Evolutionary conservation across 768 basidiomycete species (phyloP).

Genomic region (Terana coerulea): DNA sequence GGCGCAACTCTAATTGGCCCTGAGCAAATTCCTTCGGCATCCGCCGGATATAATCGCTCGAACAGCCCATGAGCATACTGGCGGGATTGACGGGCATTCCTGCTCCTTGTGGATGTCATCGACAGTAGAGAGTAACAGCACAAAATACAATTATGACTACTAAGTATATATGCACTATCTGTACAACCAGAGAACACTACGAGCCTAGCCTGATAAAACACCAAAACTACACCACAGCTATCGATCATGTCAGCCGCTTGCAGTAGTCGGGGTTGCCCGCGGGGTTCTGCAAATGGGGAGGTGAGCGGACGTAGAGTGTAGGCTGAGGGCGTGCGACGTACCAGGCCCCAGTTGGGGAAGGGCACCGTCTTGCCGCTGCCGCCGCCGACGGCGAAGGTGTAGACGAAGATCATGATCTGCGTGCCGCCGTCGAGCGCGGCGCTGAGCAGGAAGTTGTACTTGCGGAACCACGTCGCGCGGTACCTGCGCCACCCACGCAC

Average conservation of each 20-base stretch:
- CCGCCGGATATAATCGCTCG: too few relatives aligned
- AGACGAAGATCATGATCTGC: slow-evolving; percentile 34
- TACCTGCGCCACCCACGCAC: slow-evolving; percentile 16
- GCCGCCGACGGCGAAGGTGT: slow-evolving; percentile 25
- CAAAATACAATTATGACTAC: too few relatives aligned
- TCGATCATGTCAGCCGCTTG: slow-evolving; percentile 14
- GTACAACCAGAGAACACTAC: too few relatives aligned
- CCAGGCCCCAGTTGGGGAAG: slow-evolving; percentile 23
- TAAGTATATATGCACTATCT: too few relatives aligned
- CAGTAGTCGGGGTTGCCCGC: slow-evolving; percentile 25
- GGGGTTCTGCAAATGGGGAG: slow-evolving; percentile 13
- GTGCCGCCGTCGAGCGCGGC: slow-evolving; percentile 54
- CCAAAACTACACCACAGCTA: too few relatives aligned
- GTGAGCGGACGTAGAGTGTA: background rate
- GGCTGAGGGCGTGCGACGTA: background rate
- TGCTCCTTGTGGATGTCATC: too few relatives aligned
- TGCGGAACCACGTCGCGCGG: slow-evolving; percentile 44
- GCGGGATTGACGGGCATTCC: too few relatives aligned
- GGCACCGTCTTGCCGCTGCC: slow-evolving; percentile 16
- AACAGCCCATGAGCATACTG: too few relatives aligned
- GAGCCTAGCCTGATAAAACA: too few relatives aligned
- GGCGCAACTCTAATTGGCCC: too few relatives aligned
- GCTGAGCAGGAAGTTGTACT: slow-evolving; percentile 49
- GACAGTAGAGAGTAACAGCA: too few relatives aligned
- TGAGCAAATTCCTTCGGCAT: too few relatives aligned